Evolutionary conservation across 2,329 filamentous ascomycete species (phyloP).

Genomic region (Pleoardoris graminearum): DNA sequence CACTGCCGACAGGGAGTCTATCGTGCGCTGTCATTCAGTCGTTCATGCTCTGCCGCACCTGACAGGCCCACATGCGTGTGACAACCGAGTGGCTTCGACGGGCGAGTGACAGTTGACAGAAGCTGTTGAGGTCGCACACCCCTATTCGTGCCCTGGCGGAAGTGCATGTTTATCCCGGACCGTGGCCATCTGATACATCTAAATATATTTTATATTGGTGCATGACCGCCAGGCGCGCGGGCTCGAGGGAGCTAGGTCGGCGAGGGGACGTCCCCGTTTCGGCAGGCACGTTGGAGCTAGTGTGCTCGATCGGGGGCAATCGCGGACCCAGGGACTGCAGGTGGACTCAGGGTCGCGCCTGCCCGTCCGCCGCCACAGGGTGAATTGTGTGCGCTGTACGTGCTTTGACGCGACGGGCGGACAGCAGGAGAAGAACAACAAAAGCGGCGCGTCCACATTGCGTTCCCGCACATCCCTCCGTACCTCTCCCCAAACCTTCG

Average conservation of each 20-base stretch:
- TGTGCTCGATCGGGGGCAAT: neutral
- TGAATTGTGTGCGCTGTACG: neutral
- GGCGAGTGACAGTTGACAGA: slow-evolving; percentile 6
- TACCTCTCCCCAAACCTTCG: neutral
- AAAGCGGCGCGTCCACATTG: neutral
- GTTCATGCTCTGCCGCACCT: neutral
- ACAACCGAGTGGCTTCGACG: neutral
- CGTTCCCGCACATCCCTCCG: neutral
- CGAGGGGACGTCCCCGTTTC: neutral
- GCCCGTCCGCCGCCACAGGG: neutral
- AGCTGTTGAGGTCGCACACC: slow-evolving; percentile 2
- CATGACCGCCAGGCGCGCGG: neutral
- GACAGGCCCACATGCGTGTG: neutral
- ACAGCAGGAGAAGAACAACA: neutral
- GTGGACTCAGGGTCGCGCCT: slow-evolving; percentile 5
- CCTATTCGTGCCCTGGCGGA: slow-evolving; percentile 16
- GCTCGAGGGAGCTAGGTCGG: neutral
- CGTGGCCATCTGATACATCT: slow-evolving; percentile 15
- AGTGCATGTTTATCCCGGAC: slow-evolving; percentile 8
- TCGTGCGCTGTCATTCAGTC: neutral
- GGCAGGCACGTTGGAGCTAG: no score
- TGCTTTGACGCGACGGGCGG: neutral
- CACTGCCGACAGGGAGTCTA: neutral
- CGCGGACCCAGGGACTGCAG: no score
- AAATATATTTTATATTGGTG: slow-evolving; percentile 27